Evolutionary conservation across 1,139 yeast genomes (phyloP), one percentile per base, ranked within the genome.

Genomic region (Pichia sp.): DNA sequence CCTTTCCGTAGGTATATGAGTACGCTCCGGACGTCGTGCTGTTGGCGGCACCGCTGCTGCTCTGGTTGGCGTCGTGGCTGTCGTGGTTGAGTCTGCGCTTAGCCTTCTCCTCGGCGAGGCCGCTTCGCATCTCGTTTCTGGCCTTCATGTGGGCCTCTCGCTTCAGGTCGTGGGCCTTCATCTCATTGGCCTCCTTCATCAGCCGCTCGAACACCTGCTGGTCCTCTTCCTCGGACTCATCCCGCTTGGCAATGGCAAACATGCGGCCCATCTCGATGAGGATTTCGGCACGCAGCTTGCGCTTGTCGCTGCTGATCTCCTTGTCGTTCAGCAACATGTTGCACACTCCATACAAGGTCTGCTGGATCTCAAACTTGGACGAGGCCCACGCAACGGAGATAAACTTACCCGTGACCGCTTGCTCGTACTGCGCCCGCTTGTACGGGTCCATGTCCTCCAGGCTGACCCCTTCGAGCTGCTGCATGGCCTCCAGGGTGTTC

Each of bases 331-430:
- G 72, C 1, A 87, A 72, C 57, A 71, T 74, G 55, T 81, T 79
- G 64, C 89, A 83, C 10, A 86, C 92, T 60, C 81, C 84, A 61
- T 82, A 81, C 61, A 87, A 71, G 6, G 85, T 80, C 31, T 84
- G 80, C 49, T 85, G 83, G 49, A 86, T 82, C 69, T 87, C 95
- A 65, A 81, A 86, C 63, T 84, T 85, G 15, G 90, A 82, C 45
- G 87, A 77, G 1, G 86, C 87, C 95, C 95, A 87, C 26, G 88
- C 90, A 8, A 89, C 84, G 16, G 86, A 87, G 54, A 87, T 75
- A 52, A 87, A 76, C 67, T 87, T 86, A 31, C 95, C 93, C 3
- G 87, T 84, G 69, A 85, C 78, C 40, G 78, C 72, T 54, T 85
- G 75, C 65, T 85, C 90, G 65, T 80, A 78, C 64, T 84, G 86